These are phyloP conservation scores for Paramecium biaurelia DNA, from an alignment of 73 alveolate species.

Conservation along the genomic window DNA sequence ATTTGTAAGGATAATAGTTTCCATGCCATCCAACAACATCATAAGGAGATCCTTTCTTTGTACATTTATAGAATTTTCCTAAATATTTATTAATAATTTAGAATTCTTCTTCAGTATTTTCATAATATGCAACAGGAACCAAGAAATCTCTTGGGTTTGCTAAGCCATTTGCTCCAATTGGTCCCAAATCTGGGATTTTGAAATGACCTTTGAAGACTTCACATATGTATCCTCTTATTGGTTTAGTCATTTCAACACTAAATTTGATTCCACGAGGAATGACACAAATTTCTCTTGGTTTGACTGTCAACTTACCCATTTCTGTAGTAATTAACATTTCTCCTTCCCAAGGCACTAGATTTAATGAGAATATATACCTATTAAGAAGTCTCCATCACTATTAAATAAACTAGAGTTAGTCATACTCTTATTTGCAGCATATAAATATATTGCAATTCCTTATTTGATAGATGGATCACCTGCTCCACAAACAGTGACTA, in stretches of 20 bases:
- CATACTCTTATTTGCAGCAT: conserved; percentile 84
- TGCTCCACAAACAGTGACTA: conserved; percentile 78
- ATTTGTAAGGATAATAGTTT: conserved; percentile 84
- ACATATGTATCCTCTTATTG: conserved; percentile 82
- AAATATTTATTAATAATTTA: conserved; percentile 67
- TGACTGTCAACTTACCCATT: conserved; percentile 75
- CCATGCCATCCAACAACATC: conserved; percentile 96
- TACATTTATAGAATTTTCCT: conserved; percentile 75
- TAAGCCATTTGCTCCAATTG: conserved; percentile 88
- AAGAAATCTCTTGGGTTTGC: conserved; percentile 88
- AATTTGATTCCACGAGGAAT: conserved; percentile 90
- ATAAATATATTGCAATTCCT: conserved; percentile 80
- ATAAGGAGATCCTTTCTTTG: conserved; percentile 72
- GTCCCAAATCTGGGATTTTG: conserved; percentile 88
- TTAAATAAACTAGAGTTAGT: conserved; percentile 73
- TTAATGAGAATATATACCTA: not conserved
- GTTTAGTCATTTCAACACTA: conserved; percentile 69
- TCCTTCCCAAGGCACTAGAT: conserved; percentile 83
- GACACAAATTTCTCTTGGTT: conserved; percentile 78
- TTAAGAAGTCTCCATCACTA: conserved; percentile 83
- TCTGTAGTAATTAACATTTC: conserved; percentile 76
- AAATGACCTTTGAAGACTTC: conserved; percentile 84
- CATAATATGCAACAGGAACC: conserved; percentile 80
- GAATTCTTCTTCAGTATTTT: conserved; percentile 71
- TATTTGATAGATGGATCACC: conserved; percentile 85